Conservation (phyloP, 306 rosid species). For the Begonia peltatifolia region DNA sequence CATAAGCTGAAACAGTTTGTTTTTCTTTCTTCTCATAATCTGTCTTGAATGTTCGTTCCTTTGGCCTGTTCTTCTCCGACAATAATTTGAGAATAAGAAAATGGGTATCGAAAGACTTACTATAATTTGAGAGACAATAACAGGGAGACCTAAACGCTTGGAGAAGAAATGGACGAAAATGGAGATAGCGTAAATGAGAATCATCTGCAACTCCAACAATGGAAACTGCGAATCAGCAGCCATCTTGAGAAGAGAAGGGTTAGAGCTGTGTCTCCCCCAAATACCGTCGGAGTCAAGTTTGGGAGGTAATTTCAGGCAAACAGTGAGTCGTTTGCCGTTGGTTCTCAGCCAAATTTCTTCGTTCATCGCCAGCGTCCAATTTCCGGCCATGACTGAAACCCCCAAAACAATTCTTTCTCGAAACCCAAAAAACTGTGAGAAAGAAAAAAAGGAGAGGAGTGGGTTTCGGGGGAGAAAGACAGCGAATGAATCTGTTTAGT, state of each 20-base stretch:
- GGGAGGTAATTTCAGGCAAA: slow-evolving; percentile 3
- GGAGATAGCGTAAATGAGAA: slow-evolving; percentile 8
- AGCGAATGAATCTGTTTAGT: too few species aligned
- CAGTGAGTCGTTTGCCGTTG: neutral
- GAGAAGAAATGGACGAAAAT: slow-evolving; percentile 13
- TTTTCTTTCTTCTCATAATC: too few species aligned
- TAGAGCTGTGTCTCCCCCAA: neutral
- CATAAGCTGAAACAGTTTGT: neutral
- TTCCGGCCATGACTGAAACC: too few species aligned
- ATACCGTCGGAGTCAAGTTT: slow-evolving; percentile 1
- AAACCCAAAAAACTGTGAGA: too few species aligned
- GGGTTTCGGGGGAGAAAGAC: too few species aligned
- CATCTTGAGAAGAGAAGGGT: neutral
- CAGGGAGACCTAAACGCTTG: slow-evolving; percentile 13
- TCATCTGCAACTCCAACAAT: slow-evolving; percentile 18
- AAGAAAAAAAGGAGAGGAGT: too few species aligned
- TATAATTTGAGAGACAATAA: slow-evolving; percentile 19
- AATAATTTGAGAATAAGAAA: neutral
- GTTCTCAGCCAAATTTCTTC: neutral
- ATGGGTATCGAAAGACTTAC: slow-evolving; percentile 5
- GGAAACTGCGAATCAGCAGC: slow-evolving; percentile 3
- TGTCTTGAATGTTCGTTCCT: too few species aligned
- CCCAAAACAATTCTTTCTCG: too few species aligned
- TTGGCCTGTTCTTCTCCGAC: neutral
- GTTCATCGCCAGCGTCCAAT: neutral